Base-by-base conservation (phyloP, 1,284 basidiomycete species). In the Ustilago sp. region DNA sequence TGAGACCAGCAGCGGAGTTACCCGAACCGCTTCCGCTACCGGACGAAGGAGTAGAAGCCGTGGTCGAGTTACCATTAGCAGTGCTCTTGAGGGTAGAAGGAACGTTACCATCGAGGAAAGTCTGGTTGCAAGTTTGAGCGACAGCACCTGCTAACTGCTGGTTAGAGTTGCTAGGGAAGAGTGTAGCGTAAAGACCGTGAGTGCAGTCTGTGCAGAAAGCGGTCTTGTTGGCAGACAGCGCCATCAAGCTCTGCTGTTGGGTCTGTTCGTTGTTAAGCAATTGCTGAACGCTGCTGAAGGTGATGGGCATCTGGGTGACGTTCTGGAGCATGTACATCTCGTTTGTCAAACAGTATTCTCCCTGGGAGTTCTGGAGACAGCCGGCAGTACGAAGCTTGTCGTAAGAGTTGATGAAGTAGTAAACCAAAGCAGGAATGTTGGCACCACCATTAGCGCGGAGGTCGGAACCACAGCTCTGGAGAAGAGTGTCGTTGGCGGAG, bases 131-230 rank as follows among this genome's bases (percentile, higher is more conserved):
- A 7, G 69, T 72, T 23, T 63, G 59, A 48, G 47, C 54, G 23
- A 73, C 59, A 8, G 63, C 69, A 15, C 48, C 63, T 2, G 60
- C 55, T 5, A 77, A 17, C 9, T 65, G 56, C 4, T 55, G 47
- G 66, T 73, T 61, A 6, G 59, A 48, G 59, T 68, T 69, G 63
- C 13, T 50, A 39, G 58, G 55, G 69, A 69, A 69, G n/a, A 73
- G 63, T 9, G 31, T 15, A 15, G 74, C 11, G 63, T 69, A 69
- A 34, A 77, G 66, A 2, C 53, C 74, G 53, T 77, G 66, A 35
- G 66, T 77, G 69, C 74, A 77, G 39, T 66, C 69, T 8, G 69
- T 67, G 63, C 74, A 77, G 67, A 77, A 73, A 50, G 66, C 69
- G 53, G 74, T 69, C 47, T 64, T 66, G 63, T 77, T 77, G 0